Base-by-base conservation (phyloP, 2,329 filamentous ascomycete genomes). In the Epichloe baconii region DNA sequence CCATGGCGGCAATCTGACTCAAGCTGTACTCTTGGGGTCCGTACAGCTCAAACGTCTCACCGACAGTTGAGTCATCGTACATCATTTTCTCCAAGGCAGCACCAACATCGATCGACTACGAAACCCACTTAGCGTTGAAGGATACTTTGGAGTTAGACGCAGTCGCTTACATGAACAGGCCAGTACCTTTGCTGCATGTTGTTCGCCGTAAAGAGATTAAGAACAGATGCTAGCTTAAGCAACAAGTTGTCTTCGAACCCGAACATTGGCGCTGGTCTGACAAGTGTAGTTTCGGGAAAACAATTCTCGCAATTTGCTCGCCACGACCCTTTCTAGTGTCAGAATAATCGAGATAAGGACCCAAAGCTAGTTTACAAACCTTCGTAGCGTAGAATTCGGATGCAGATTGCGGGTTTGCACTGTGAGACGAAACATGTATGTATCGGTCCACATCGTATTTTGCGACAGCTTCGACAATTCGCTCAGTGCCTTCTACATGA, bases 401-500 rank as follows among this genome's bases (percentile, higher is more conserved):
- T 2, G 83, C 69, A 17, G 91, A 97, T 59, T 86, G 76, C 43
- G 80, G 77, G 67, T 85, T 75, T 52, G 88, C 91, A 64, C 91
- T 97, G 77, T 94, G 90, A 35, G 90, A 95, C 10, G 93, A 98
- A 60, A 98, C 83, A 62, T 98, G 93, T 57, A 98, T 89, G 70
- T 88, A 98, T 57, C 93, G 84, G 71, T 98, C 93, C 59, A 96
- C 82, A 63, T 98, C 91, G 71, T 98, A 98, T 72, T 98, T 98
- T 62, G 91, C 93, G 49, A 89, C 88, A 49, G 93, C 89, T 66
- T 95, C 88, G 48, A 81, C 88, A 62, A 98, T 98, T 59, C 93
- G 85, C 72, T 94, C 86, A 17, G 86, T 85, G 55, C 91, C 89
- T 67, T 95, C 89, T 40, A 97, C 81, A 63, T 98, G 89, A 42